Evolutionary conservation across 805 yeast genomes (phyloP).

Genomic region (Hanseniaspora valbyensis): DNA sequence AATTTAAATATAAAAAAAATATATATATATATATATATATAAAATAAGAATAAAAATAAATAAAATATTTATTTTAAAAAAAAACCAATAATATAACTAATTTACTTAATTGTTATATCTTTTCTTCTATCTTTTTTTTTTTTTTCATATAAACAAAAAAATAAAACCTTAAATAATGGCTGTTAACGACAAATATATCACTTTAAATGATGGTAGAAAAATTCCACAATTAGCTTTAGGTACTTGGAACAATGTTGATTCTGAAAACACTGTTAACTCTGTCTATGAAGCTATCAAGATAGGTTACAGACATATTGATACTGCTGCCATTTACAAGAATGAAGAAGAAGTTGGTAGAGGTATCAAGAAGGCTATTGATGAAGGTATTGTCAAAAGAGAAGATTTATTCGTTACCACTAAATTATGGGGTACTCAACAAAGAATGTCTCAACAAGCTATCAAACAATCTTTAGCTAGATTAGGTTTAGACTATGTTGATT

Average conservation of each 20-base stretch:
- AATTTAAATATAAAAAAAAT: too few species aligned
- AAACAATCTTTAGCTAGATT: conserved; percentile 57
- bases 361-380: conserved; percentile 22
- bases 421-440: conserved; percentile 83
- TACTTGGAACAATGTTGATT: conserved; percentile 52
- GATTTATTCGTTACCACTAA: conserved; percentile 73
- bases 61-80: too few species aligned
- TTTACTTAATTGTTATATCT: too few species aligned
- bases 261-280: conserved; percentile 45
- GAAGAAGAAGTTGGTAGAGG: conserved; percentile 55
- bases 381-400: conserved; percentile 24
- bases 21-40: too few species aligned
- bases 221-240: conserved; percentile 68
- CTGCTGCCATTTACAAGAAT: conserved; percentile 59
- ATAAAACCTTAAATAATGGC: conserved; percentile 7
- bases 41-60: too few species aligned
- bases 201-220: conserved; percentile 49
- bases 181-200: conserved; percentile 20
- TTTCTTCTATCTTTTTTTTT: too few species aligned
- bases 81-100: too few species aligned
- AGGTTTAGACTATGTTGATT: conserved; percentile 66
- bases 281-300: conserved; percentile 47
- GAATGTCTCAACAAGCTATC: conserved; percentile 55
- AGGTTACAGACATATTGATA: conserved; percentile 70
- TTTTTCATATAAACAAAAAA: too few species aligned